phyloP scores from a whole-genome alignment of 2,329 filamentous ascomycete species.

The Cadophora gregata region DNA sequence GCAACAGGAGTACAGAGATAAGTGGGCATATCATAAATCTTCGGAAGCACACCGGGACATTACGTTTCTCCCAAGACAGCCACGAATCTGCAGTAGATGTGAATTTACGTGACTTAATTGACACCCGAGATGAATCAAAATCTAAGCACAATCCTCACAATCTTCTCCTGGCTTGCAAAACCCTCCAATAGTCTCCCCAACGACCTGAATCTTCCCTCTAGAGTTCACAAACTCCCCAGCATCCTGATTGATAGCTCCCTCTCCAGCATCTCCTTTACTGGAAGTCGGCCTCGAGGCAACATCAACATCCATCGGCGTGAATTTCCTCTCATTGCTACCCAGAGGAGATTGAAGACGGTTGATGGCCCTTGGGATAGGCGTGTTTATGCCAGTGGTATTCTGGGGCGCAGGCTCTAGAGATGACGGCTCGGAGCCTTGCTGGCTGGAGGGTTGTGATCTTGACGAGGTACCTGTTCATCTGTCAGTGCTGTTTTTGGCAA shows the following conservation, averaged over 20 bases:
- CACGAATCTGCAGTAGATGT: not conserved
- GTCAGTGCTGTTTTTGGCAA: not conserved
- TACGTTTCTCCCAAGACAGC: not conserved
- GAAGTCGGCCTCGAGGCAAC: slow-evolving; percentile 19
- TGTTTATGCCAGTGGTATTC: not conserved
- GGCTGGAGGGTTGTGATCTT: not conserved
- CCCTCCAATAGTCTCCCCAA: slow-evolving; percentile 14
- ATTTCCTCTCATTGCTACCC: slow-evolving; percentile 20
- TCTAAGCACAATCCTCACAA: slow-evolving; percentile 31
- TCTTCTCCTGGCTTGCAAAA: slow-evolving; percentile 32
- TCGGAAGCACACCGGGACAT: not conserved
- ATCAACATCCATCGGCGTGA: slow-evolving; percentile 33
- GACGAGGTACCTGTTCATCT: not conserved
- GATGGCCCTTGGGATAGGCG: slow-evolving; percentile 16
- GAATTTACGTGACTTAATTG: not conserved
- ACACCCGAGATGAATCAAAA: not conserved
- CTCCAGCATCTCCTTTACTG: slow-evolving; percentile 6
- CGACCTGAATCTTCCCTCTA: slow-evolving; percentile 32
- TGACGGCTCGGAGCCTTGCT: not conserved
- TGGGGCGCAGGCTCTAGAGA: not conserved
- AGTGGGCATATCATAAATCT: not conserved
- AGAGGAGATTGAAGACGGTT: slow-evolving; percentile 22
- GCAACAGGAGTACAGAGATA: not conserved
- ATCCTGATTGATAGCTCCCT: not conserved
- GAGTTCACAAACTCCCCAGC: slow-evolving; percentile 19